Evolutionary conservation across 139 green algal species (phyloP).

Genomic region (Picochlorum sp.): DNA sequence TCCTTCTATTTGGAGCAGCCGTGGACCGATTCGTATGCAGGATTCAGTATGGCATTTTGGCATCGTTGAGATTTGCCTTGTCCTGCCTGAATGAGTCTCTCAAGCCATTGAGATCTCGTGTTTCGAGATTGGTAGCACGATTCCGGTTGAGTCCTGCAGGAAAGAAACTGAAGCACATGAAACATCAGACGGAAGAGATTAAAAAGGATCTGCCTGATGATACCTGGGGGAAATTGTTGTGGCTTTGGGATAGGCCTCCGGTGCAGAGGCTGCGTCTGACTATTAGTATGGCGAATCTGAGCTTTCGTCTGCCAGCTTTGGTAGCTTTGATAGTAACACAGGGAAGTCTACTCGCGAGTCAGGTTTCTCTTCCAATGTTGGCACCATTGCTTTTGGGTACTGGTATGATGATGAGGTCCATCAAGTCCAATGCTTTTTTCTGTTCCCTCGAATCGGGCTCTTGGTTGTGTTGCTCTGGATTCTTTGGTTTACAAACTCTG

Average conservation of each 20-base stretch:
- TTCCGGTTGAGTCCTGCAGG: slow-evolving; percentile 6
- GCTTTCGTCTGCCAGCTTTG: slow-evolving; percentile 47
- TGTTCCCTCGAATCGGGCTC: slow-evolving; percentile 61
- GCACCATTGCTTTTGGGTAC: slow-evolving; percentile 68
- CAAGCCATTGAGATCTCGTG: neutral
- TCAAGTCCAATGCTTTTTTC: slow-evolving; percentile 60
- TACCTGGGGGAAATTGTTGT: slow-evolving; percentile 48
- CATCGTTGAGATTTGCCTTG: neutral
- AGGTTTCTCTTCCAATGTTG: slow-evolving; percentile 71
- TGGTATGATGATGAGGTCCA: slow-evolving; percentile 65
- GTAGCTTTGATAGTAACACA: slow-evolving; percentile 47
- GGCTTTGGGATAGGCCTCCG: slow-evolving; percentile 52
- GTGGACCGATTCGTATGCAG: slow-evolving; percentile 16
- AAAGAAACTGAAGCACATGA: slow-evolving; percentile 9
- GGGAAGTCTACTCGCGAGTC: slow-evolving; percentile 38
- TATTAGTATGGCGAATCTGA: slow-evolving; percentile 56
- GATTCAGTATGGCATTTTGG: slow-evolving; percentile 7
- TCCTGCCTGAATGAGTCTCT: slow-evolving; percentile 1
- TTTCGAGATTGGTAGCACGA: slow-evolving; percentile 1
- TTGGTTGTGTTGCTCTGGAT: slow-evolving; percentile 63
- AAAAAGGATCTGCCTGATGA: slow-evolving; percentile 29
- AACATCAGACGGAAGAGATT: slow-evolving; percentile 1
- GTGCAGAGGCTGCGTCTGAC: slow-evolving; percentile 56
- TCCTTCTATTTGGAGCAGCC: slow-evolving; percentile 14
- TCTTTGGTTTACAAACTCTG: slow-evolving; percentile 67